These are phyloP conservation scores for Parachaetomium inaequale DNA, from an alignment of 495 filamentous ascomycete genomes.

Conservation along the genomic window DNA sequence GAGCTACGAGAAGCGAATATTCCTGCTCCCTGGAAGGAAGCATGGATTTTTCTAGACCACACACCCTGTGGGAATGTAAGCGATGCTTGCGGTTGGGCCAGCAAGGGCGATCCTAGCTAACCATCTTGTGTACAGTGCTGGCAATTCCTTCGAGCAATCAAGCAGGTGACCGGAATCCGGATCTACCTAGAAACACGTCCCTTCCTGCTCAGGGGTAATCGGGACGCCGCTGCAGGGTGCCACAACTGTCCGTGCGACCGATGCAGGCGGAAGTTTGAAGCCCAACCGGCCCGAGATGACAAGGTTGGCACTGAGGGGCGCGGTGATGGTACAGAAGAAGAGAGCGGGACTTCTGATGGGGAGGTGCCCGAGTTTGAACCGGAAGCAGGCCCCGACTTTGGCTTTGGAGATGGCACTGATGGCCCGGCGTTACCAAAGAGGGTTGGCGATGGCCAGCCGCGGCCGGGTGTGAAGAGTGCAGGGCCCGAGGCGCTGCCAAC, in stretches of 20 bases:
- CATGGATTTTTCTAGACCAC: slow-evolving; percentile 8
- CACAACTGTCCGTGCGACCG: not conserved
- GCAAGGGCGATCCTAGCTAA: not conserved
- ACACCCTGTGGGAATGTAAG: slow-evolving; percentile 15
- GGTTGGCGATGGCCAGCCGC: not conserved
- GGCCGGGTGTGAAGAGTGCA: not conserved
- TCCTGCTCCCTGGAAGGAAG: not conserved
- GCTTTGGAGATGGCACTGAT: not conserved
- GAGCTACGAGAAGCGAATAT: slow-evolving; percentile 1
- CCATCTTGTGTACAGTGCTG: slow-evolving; percentile 7
- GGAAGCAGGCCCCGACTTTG: not conserved
- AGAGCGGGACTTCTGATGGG: not conserved
- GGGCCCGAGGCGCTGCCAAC: not conserved
- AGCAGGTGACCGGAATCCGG: not conserved
- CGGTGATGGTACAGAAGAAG: not conserved
- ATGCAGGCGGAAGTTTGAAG: not conserved
- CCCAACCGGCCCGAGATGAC: not conserved
- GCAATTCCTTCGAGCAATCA: slow-evolving; percentile 1
- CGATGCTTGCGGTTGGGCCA: not conserved
- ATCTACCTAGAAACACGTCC: slow-evolving; percentile 5
- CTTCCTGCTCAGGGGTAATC: not conserved
- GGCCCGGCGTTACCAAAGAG: not conserved
- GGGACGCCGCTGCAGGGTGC: not conserved
- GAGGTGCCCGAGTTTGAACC: not conserved
- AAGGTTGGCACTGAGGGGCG: not conserved